A percentile compares a stretch with the other conserved stretches of the same genome.
These are phyloP conservation scores for Evernia prunastri DNA, from an alignment of 495 filamentous ascomycete species.

Conservation along the genomic window DNA sequence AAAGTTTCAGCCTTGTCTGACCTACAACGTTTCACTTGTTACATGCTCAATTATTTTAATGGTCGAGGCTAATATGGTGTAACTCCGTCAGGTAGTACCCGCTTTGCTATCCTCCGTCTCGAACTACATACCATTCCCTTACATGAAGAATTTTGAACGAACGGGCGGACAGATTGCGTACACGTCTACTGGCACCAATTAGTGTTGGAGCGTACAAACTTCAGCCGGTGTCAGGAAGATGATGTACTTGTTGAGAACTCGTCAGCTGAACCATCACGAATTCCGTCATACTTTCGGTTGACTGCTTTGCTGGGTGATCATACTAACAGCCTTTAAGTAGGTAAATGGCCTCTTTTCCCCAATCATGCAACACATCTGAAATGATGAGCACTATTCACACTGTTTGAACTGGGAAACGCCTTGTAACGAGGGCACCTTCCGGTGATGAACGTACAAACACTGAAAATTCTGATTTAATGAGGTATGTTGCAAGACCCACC, in stretches of 20 bases:
- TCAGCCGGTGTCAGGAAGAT: slow-evolving; percentile 58
- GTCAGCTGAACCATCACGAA: slow-evolving; percentile 71
- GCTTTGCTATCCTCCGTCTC: slow-evolving; percentile 16
- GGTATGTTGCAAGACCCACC: slow-evolving; percentile 46
- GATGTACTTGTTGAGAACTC: slow-evolving; percentile 95
- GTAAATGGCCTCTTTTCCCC: slow-evolving; percentile 17
- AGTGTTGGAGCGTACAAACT: slow-evolving; percentile 83
- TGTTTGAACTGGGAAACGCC: slow-evolving; percentile 76
- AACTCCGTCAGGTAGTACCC: slow-evolving; percentile 49
- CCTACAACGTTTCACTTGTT: slow-evolving; percentile 25
- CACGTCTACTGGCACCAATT: slow-evolving; percentile 53
- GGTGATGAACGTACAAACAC: slow-evolving; percentile 72
- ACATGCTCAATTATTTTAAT: slow-evolving; percentile 34
- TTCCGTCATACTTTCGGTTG: slow-evolving; percentile 3
- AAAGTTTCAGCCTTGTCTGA: slow-evolving; percentile 99
- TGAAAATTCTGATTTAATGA: slow-evolving; percentile 99
- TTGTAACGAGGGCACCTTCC: slow-evolving; percentile 65
- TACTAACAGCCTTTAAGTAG: slow-evolving; percentile 24
- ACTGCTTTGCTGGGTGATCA: not conserved
- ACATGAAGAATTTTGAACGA: slow-evolving; percentile 95
- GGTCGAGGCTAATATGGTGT: slow-evolving; percentile 39
- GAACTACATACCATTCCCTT: not conserved
- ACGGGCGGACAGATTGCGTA: slow-evolving; percentile 95
- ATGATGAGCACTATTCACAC: slow-evolving; percentile 96
- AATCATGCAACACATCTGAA: slow-evolving; percentile 37